Base-by-base conservation (phyloP, 768 basidiomycete species). In the Hortiboletus flavorubellus region DNA sequence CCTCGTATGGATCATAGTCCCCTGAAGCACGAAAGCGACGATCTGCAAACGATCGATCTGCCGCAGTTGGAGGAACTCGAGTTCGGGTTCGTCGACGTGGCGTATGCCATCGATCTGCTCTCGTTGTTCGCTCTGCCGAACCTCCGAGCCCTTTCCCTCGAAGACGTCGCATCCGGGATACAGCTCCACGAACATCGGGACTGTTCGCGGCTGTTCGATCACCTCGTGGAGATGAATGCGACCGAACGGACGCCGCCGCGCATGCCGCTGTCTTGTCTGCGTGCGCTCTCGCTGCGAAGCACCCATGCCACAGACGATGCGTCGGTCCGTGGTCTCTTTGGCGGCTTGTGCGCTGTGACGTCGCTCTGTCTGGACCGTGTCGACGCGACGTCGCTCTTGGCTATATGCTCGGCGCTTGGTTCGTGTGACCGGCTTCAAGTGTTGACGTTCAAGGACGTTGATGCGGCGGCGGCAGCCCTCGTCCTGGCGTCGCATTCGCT, bases 151-250 rank as follows among this genome's bases (percentile, higher is more conserved):
- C 59, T 84, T 14, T 61, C 67, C 14, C 53, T 84, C 23, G 81
- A 84, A 61, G 80, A 82, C 55, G 69, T 83, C 7, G 72, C 75
- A 0, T 69, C 64, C 8, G 71, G 65, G 30, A 64, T 82, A 37
- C 73, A 69, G 51, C 70, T 70, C 4, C 55, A 58, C 23, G 65
- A 70, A 3, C 56, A 46, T 8, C 70, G 68, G 30, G 75, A 82
- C 56, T 70, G 73, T 6, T 68, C 73, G 6, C 59, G 52, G 0
- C 42, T 83, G 26, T 50, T 82, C 31, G 60, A 71, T 18, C 72
- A 67, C 67, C 58, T 82, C 31, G 55, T 54, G 35, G 49, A 39
- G 21, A 50, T 47, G 53, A 41, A 29, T 21, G 35, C 41, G 6
- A 30, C 21, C 14, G 38, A 54, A 29, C 11, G 48, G 16, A n/a